A percentile compares a stretch with the other conserved stretches of the same genome.
phyloP scores from a whole-genome alignment of 2,329 filamentous ascomycete species.

The Apiospora aurea region DNA sequence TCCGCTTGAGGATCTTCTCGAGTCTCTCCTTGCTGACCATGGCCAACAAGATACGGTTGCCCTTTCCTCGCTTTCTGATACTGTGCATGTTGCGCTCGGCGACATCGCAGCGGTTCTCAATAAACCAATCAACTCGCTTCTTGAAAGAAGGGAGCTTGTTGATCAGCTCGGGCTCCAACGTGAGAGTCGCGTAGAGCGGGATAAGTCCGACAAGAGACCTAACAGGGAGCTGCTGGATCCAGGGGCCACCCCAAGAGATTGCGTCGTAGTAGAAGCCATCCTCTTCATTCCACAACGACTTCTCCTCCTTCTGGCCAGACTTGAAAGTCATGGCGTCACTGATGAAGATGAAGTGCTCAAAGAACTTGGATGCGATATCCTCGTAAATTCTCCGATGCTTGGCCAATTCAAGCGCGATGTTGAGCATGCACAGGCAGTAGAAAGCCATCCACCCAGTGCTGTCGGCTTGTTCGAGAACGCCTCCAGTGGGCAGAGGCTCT shows the following conservation, averaged over 20 bases:
- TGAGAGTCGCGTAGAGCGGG: constrained; percentile 89
- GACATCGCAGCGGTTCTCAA: constrained; percentile 84
- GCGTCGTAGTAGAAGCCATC: constrained; percentile 99
- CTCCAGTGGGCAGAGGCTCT: constrained; percentile 91
- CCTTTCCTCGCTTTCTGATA: constrained; percentile 89
- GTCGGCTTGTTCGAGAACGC: constrained; percentile 93
- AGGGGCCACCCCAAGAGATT: constrained; percentile 94
- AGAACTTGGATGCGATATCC: constrained; percentile 97
- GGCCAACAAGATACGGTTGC: constrained; percentile 84
- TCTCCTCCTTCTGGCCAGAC: constrained; percentile 72
- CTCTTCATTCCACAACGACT: constrained; percentile 94
- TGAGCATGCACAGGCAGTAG: constrained; percentile 95
- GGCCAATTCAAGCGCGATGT: constrained; percentile 92
- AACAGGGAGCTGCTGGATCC: constrained; percentile 90
- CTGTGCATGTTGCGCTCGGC: constrained; percentile 95
- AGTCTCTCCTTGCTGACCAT: constrained; percentile 94
- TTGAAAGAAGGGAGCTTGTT: constrained; percentile 93
- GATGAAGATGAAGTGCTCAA: constrained; percentile 98
- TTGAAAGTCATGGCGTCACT: constrained; percentile 95
- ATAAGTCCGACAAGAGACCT: constrained; percentile 93
- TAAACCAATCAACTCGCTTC: constrained; percentile 92
- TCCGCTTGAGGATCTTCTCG: constrained; percentile 84
- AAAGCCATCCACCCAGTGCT: constrained; percentile 99
- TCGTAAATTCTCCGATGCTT: constrained; percentile 96
- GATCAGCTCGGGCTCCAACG: constrained; percentile 91